A percentile compares a stretch with the other conserved stretches of the same genome.
These are phyloP conservation scores for Pelargonium citronellum DNA, from an alignment of 441 rosid genomes.

Conservation along the genomic window DNA sequence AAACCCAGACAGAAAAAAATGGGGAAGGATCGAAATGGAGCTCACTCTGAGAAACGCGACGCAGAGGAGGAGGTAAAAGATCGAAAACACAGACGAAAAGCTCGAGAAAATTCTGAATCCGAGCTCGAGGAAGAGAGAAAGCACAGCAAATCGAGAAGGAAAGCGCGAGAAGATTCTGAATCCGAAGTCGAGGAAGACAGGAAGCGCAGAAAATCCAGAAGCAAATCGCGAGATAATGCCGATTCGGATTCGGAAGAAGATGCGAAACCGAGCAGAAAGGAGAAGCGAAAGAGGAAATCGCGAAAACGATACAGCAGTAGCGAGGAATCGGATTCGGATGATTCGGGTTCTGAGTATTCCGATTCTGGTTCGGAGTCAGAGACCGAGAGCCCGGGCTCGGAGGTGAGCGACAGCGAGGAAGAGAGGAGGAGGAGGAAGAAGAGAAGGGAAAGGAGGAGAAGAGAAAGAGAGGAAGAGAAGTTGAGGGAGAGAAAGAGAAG, in stretches of 20 bases:
- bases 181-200: slow-evolving; percentile 23
- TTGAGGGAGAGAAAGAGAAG: slow-evolving; percentile 14
- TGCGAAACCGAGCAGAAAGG: slow-evolving; percentile 27
- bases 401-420: slow-evolving; percentile 32
- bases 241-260: slow-evolving; percentile 30
- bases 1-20: background rate
- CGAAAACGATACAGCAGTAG: slow-evolving; percentile 33
- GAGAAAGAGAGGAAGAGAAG: slow-evolving; percentile 21
- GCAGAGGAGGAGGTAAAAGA: slow-evolving; percentile 24
- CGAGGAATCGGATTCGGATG: slow-evolving; percentile 31
- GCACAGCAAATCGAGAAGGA: slow-evolving; percentile 30
- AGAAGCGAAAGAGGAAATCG: slow-evolving; percentile 36
- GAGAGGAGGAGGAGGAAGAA: slow-evolving; percentile 23
- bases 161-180: slow-evolving; percentile 15
- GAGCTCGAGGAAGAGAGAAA: slow-evolving; percentile 27
- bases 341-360: slow-evolving; percentile 33
- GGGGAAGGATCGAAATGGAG: slow-evolving; percentile 7
- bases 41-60: slow-evolving; percentile 9
- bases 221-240: slow-evolving; percentile 23
- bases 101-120: slow-evolving; percentile 25
- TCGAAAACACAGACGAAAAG: slow-evolving; percentile 21
- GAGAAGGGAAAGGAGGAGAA: slow-evolving; percentile 28
- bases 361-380: slow-evolving; percentile 41
- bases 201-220: slow-evolving; percentile 8
- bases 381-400: slow-evolving; percentile 34